Evolutionary conservation across 2,329 filamentous ascomycete species (phyloP), one percentile per base, ranked within the genome.

Genomic region (Diaporthe aspalathi): DNA sequence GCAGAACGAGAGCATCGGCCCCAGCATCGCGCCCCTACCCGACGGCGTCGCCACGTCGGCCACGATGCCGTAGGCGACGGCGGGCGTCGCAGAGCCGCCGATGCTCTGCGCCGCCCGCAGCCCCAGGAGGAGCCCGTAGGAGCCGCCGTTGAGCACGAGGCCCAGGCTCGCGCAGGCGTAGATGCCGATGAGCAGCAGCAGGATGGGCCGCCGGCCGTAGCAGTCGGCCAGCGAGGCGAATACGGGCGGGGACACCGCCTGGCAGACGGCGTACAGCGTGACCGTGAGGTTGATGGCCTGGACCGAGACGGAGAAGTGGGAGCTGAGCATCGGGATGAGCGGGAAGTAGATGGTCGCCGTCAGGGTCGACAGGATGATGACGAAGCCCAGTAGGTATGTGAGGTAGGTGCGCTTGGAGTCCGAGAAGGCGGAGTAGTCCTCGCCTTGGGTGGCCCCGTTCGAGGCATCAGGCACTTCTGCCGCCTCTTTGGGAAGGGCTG

Each of bases 21-120:
- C 91, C 80, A 94, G 89, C 75, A 92, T 94, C 49, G 84, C 86
- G 1, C 92, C 92, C 73, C 92, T 83, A 77, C 94, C 90, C 0
- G 87, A 84, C 27, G 85, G 87, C 0, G 89, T 88, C 0, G 89
- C 86, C 11, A 93, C 85, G 75, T 94, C 92, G 0, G 90, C 89
- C 6, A 94, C 87, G 3, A 93, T 87, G 1, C 89, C 92, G 73
- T 87, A 91, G 0, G 88, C 89, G 1, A 94, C 83, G 0, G 92
- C 89, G 11, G 93, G 83, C 0, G 90, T 91, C 0, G 89, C 89
- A 73, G 87, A 89, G 74, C 87, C 90, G 0, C 90, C 89, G 1
- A 85, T 82, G 35, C 87, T 89, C 75, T 91, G 89, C 3, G 90
- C 68, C 77, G 86, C 87, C 0, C 89, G 84, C 3, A 91, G 78